A percentile compares a stretch with the other conserved stretches of the same genome.
phyloP scores from a whole-genome alignment of 2,329 filamentous ascomycete species.

The Alternaria consortialis region DNA sequence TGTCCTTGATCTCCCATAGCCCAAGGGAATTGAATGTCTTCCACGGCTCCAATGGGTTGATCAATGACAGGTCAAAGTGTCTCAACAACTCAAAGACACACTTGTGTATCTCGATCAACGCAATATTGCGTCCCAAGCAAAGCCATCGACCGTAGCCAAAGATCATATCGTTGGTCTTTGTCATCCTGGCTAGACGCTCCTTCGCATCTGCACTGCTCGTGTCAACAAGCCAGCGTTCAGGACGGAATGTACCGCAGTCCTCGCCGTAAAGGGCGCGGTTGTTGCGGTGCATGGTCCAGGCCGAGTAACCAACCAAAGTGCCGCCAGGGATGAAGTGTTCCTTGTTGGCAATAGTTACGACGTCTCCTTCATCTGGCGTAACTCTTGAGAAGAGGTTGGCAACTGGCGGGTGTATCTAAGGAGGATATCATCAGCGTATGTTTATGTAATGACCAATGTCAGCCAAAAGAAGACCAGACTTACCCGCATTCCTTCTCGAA shows the following conservation, averaged over 20 bases:
- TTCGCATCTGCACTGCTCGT: slow-evolving; percentile 28
- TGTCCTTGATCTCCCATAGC: slow-evolving; percentile 42
- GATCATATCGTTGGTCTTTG: slow-evolving; percentile 44
- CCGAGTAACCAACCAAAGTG: slow-evolving; percentile 46
- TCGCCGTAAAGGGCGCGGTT: slow-evolving; percentile 43
- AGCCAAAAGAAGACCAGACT: background rate
- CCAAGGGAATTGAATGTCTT: slow-evolving; percentile 39
- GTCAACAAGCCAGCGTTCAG: slow-evolving; percentile 59
- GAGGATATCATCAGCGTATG: background rate
- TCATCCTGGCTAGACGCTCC: slow-evolving; percentile 43
- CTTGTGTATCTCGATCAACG: slow-evolving; percentile 52
- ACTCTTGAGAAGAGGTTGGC: slow-evolving; percentile 45
- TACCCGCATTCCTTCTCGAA: slow-evolving; percentile 57
- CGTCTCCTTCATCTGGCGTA: slow-evolving; percentile 45
- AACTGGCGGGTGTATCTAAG: slow-evolving; percentile 54
- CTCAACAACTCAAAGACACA: slow-evolving; percentile 53
- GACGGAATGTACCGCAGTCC: slow-evolving; percentile 58
- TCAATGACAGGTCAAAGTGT: slow-evolving; percentile 45
- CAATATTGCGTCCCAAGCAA: slow-evolving; percentile 48
- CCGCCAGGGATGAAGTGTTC: slow-evolving; percentile 47
- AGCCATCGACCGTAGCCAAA: slow-evolving; percentile 50
- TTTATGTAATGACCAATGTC: background rate
- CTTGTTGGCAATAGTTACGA: slow-evolving; percentile 37
- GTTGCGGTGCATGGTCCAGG: slow-evolving; percentile 44
- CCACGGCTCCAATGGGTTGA: slow-evolving; percentile 43